Conservation (phyloP, 345 rosid species). For the Citrus mangshanensis region DNA sequence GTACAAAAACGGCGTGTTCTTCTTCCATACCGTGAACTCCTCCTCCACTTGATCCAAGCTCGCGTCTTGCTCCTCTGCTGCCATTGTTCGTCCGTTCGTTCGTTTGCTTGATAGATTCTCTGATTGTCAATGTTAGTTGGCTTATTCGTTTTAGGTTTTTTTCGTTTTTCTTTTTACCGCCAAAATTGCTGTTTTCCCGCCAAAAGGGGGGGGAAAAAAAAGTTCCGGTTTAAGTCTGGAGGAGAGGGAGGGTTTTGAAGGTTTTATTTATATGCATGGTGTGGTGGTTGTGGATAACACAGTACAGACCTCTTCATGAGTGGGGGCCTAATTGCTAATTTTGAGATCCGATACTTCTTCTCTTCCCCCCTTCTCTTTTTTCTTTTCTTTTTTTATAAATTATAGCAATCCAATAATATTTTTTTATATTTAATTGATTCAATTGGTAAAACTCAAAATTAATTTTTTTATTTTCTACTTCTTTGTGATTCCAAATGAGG, state of each 20-base stretch:
- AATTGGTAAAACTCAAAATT: too few species aligned
- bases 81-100: conserved; percentile 25
- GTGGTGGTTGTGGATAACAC: too few species aligned
- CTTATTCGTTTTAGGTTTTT: neutral
- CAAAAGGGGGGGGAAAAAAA: accelerated
- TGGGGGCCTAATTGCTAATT: too few species aligned
- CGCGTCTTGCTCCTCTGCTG: conserved; percentile 41
- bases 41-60: conserved; percentile 65
- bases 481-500: too few species aligned
- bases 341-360: too few species aligned
- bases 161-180: conserved; percentile 21
- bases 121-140: neutral
- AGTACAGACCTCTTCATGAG: too few species aligned
- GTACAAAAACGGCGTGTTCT: conserved; percentile 87
- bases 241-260: neutral
- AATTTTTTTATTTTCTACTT: too few species aligned
- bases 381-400: accelerated
- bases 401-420: too few species aligned
- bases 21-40: conserved; percentile 83
- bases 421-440: too few species aligned
- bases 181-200: conserved; percentile 11
- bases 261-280: too few species aligned
- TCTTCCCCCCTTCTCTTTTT: accelerated
- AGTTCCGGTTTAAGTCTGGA: neutral
- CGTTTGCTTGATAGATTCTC: neutral